Percentiles rank a stretch among this genome's conserved stretches.
Conservation (phyloP, 345 rosid species). For the Corchorus capsularis region DNA sequence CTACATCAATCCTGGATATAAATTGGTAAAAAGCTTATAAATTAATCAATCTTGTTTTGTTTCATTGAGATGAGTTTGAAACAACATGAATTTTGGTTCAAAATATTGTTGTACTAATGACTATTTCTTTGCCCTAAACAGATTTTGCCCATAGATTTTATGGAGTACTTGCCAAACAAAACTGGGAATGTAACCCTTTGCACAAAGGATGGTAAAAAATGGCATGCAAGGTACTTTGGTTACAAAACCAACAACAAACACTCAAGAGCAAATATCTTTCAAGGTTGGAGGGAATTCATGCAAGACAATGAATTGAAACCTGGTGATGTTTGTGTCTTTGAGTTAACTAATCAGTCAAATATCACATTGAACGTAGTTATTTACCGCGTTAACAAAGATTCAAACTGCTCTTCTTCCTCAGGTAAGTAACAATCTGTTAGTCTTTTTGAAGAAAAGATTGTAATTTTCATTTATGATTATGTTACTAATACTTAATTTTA, state of each 20-base stretch:
- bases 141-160: not conserved
- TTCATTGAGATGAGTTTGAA: not conserved
- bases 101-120: no score
- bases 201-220: not conserved
- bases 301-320: slow-evolving; percentile 10
- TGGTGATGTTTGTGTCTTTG: slow-evolving; percentile 19
- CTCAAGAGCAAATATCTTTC: not conserved
- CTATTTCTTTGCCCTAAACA: not conserved
- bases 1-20: slow-evolving; percentile 3
- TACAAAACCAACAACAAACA: not conserved
- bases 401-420: not conserved
- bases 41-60: not conserved
- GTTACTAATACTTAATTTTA: not conserved
- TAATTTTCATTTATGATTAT: no score
- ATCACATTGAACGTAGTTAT: not conserved
- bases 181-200: not conserved
- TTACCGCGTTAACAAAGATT: not conserved
- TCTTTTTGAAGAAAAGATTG: not conserved
- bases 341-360: not conserved
- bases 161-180: not conserved
- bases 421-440: no score
- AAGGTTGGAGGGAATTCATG: slow-evolving; percentile 19
- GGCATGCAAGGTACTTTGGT: not conserved
- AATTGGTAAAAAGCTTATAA: not conserved
- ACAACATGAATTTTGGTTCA: no score